Evolutionary conservation across 345 rosid genomes (phyloP), one percentile per base, ranked within the genome.

Genomic region (Eucalyptus brandiana): DNA sequence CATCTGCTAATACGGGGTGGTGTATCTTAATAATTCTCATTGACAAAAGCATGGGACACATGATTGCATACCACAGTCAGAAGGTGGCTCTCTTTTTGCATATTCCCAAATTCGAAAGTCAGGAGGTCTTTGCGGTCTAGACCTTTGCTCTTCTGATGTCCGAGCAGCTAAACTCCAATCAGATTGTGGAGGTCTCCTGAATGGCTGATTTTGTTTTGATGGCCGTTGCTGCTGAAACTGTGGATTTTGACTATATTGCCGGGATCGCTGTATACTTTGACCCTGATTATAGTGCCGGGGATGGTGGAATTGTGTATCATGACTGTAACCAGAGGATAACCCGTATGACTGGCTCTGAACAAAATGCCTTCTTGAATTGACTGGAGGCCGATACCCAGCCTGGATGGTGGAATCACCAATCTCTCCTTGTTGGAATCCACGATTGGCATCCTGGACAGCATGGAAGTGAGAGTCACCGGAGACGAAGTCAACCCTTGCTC

Each of bases 61-160:
- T 42, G 47, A 34, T 26, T 32, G 89, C 87, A 60, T 94, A 96
- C 99, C 97, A 62, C 95, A 92, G 72, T 94, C 80, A 88, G 94
- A 92, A 94, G 96, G 93, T 85, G 92, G 94, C 47, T 91, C 88
- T 85, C 90, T 91, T 93, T 92, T 92, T 23, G 98, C 94, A 81
- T 91, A 91, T 92, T 96, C 96, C 99, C 99, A 98, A 87, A 92
- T 93, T 88, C 99, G 93, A 87, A 92, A 95, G 91, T 94, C 97
- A 54, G 93, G 93, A 28, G 95, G 95, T 92, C 93, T 95, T 9
- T 93, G 91, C 69, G 91, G 91, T 80, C 94, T 93, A 51, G 93
- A 93, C 87, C 88, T 92, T 86, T 89, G 90, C 88, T 91, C 95
- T 54, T 93, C 92, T 48, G 93, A 90, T 50, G 81, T 93, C 50